Base-by-base conservation (phyloP, 192 early-diverging fungal species). In the Backusella morwellensis region DNA sequence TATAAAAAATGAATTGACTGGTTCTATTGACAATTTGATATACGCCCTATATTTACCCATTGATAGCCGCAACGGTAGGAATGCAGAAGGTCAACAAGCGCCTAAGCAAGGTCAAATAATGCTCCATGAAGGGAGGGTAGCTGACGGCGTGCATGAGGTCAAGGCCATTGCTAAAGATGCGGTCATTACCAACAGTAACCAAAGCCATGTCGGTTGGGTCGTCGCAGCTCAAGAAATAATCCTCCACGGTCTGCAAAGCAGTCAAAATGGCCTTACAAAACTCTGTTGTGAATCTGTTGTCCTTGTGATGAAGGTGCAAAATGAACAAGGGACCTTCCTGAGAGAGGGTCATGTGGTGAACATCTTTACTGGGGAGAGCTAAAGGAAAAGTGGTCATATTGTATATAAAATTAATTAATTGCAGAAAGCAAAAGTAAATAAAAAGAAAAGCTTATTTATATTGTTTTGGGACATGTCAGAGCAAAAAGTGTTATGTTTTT, bases 121-220 rank as follows among this genome's bases (percentile, higher is more conserved):
- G 79, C 42, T 89, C 85, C 54, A 86, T 77, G 70, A 90, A 90
- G 6, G 82, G 78, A 9, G 78, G 78, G 17, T 83, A 73, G 9
- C 73, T 15, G 17, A 88, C 14, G 19, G 84, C 84, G 72, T 86
- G 79, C 35, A 75, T 74, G 2, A 90, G 73, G 35, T 91, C 89
- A 36, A 94, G 79, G 6, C 93, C 93, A 78, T 93, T 94, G 59
- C 88, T 90, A 70, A 86, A 94, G 81, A 94, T 92, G 83, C 92
- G 92, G 68, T 85, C 91, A 9, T 87, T 75, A 42, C 92, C 90
- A 3, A 84, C 85, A 5, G 91, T 90, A 1, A 94, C 78, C 32
- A 93, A 82, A 0, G 89, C 90, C 1, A 89, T 89, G 32, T 86
- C 90, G 5, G 35, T 35, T 6, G 79, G 66, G 7, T 83, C 85